phyloP scores from a whole-genome alignment of 352 stramenopile genomes.

The Globisporangium echinulatum region DNA sequence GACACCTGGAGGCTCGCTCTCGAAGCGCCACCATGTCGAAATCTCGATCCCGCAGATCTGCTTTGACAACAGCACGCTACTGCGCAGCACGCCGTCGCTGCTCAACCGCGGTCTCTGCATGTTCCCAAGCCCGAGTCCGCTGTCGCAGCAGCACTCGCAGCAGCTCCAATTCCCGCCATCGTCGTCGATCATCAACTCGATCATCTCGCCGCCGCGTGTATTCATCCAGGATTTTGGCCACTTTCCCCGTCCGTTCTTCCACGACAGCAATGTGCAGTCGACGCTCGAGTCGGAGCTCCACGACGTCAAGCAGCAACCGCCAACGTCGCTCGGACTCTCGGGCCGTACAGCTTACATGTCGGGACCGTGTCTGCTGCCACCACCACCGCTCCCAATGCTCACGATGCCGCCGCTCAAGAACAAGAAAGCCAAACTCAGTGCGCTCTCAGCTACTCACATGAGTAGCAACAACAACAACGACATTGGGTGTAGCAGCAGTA shows the following conservation, averaged over 20 bases:
- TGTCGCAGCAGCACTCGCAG: constrained; percentile 17
- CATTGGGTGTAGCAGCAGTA: neutral
- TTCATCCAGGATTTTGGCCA: constrained; percentile 76
- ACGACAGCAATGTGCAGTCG: constrained; percentile 24
- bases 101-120: constrained; percentile 33
- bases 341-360: constrained; percentile 10
- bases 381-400: constrained; percentile 56
- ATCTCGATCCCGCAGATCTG: constrained; percentile 67
- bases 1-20: constrained; percentile 11
- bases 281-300: constrained; percentile 19
- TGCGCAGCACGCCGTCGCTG: constrained; percentile 52
- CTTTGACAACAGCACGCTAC: constrained; percentile 55
- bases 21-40: constrained; percentile 58
- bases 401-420: constrained; percentile 76
- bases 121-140: constrained; percentile 30
- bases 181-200: constrained; percentile 50
- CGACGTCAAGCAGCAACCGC: constrained; percentile 10
- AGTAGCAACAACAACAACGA: constrained; percentile 10
- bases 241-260: constrained; percentile 55
- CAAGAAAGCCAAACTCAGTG: constrained; percentile 23
- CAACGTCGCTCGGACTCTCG: neutral
- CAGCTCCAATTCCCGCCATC: constrained; percentile 9
- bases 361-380: constrained; percentile 38
- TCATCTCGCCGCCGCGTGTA: constrained; percentile 65
- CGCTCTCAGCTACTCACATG: neutral